These are phyloP conservation scores for Phytophthora rubi DNA, from an alignment of 352 stramenopile species.

Conservation along the genomic window DNA sequence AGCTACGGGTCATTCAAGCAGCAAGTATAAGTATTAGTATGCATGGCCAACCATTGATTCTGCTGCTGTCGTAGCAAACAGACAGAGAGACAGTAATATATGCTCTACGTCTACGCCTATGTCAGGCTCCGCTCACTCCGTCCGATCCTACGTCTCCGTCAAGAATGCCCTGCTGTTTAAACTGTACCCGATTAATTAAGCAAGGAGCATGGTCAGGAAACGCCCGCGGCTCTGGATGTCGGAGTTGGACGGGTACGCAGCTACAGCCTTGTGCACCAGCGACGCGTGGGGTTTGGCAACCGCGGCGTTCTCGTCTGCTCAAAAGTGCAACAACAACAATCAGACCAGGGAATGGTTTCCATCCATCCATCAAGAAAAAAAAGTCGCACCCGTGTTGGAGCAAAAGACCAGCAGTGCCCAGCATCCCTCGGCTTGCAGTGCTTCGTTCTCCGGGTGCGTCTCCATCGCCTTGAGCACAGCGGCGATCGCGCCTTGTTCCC, in stretches of 20 bases:
- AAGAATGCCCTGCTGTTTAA: not conserved
- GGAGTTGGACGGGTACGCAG: conserved; percentile 50
- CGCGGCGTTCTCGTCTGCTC: conserved; percentile 63
- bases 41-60: conserved; percentile 18
- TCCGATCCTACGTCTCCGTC: conserved; percentile 12
- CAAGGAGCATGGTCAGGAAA: conserved; percentile 70
- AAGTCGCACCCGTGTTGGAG: conserved; percentile 66
- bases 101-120: conserved; percentile 32
- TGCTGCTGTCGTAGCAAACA: conserved; percentile 28
- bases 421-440: conserved; percentile 71
- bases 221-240: conserved; percentile 74
- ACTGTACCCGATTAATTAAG: conserved; percentile 16
- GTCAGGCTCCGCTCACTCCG: conserved; percentile 6
- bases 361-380: not conserved
- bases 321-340: not conserved
- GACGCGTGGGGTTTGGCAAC: conserved; percentile 52
- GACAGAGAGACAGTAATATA: conserved; percentile 40
- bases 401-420: conserved; percentile 85
- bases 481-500: conserved; percentile 67
- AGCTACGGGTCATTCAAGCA: conserved; percentile 48
- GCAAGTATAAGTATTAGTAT: conserved; percentile 43
- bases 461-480: conserved; percentile 72
- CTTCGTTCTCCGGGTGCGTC: conserved; percentile 65
- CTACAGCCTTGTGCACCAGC: conserved; percentile 56
- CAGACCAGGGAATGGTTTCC: not conserved